phyloP scores from a whole-genome alignment of 2,329 filamentous ascomycete species.

The Ceratocystis colombiana region DNA sequence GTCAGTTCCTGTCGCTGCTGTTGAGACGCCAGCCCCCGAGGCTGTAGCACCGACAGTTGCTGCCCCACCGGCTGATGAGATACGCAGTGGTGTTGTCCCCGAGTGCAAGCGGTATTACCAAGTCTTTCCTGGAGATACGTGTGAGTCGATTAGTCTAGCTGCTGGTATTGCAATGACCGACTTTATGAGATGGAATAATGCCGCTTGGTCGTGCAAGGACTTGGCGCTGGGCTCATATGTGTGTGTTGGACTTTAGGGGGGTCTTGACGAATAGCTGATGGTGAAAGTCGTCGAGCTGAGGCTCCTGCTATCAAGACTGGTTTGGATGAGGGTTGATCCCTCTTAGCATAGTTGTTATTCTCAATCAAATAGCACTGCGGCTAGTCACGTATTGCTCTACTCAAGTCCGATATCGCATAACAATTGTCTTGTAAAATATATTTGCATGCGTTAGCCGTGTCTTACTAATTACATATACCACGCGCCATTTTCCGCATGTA shows the following conservation, averaged over 20 bases:
- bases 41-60: background rate
- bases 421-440: slow-evolving; percentile 4
- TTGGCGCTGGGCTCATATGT: slow-evolving; percentile 16
- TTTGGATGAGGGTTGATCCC: background rate
- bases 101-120: slow-evolving; percentile 19
- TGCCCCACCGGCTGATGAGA: slow-evolving; percentile 14
- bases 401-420: background rate
- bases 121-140: slow-evolving; percentile 17
- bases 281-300: background rate
- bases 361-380: background rate
- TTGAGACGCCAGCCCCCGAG: background rate
- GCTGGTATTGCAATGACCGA: background rate
- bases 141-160: background rate
- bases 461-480: background rate
- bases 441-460: background rate
- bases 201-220: slow-evolving; percentile 13
- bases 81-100: slow-evolving; percentile 1
- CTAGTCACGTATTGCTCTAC: background rate
- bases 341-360: background rate
- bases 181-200: slow-evolving; percentile 21
- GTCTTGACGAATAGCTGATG: background rate
- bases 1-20: background rate
- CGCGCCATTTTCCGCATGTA: slow-evolving; percentile 2
- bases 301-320: background rate
- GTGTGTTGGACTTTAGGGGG: slow-evolving; percentile 1